A percentile compares a stretch with the other conserved stretches of the same genome.
phyloP scores from a whole-genome alignment of 2,329 filamentous ascomycete genomes.

The Emergomyces orientalis region DNA sequence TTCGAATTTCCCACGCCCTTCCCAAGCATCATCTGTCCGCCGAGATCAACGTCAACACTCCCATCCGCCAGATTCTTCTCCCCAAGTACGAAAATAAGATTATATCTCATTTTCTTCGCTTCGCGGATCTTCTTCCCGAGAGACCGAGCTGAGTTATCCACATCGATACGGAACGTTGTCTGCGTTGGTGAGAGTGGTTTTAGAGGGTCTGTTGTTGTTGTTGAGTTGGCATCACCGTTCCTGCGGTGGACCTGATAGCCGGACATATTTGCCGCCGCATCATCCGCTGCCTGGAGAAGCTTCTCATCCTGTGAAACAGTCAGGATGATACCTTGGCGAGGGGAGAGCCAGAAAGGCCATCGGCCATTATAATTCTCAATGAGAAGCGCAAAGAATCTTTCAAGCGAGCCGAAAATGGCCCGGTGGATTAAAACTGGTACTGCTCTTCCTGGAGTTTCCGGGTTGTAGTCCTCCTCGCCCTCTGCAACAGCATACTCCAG shows the following conservation, averaged over 20 bases:
- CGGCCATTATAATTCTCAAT: constrained; percentile 73
- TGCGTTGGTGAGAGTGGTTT: constrained; percentile 40
- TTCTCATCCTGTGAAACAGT: constrained; percentile 53
- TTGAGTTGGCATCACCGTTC: constrained; percentile 6
- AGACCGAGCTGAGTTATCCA: constrained; percentile 55
- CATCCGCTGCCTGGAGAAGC: constrained; percentile 39
- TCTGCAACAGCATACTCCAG: constrained; percentile 57
- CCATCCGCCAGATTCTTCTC: constrained; percentile 51
- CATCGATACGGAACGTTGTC: constrained; percentile 59
- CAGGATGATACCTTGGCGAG: constrained; percentile 64
- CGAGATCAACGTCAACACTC: constrained; percentile 42
- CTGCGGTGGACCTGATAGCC: constrained; percentile 19
- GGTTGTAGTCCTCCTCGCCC: constrained; percentile 34
- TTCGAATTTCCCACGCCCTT: constrained; percentile 26
- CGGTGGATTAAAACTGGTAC: constrained; percentile 74
- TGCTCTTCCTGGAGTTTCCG: constrained; percentile 46
- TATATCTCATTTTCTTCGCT: constrained; percentile 63
- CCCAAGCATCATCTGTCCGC: constrained; percentile 33
- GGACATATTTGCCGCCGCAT: constrained; percentile 45
- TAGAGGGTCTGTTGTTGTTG: constrained; percentile 20
- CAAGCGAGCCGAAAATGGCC: constrained; percentile 73
- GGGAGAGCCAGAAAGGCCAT: constrained; percentile 85
- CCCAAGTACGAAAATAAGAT: constrained; percentile 64
- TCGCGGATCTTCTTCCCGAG: constrained; percentile 61
- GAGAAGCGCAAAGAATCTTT: constrained; percentile 73